Evolutionary conservation across 2,329 filamentous ascomycete species (phyloP), one percentile per base, ranked within the genome.

Genomic region (Colletotrichum australisinense): DNA sequence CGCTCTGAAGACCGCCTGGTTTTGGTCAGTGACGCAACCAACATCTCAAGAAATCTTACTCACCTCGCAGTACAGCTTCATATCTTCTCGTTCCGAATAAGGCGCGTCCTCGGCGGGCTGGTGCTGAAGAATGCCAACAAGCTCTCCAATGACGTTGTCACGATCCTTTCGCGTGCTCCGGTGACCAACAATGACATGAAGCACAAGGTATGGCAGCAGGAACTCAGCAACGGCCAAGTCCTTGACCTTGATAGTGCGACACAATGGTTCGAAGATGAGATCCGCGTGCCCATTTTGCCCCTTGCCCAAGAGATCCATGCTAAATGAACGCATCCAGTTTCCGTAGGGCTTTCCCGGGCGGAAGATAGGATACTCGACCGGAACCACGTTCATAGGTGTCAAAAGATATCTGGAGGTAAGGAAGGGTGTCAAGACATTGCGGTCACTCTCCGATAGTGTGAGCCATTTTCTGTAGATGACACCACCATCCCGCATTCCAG

Each of bases 161-260:
- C 90, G 89, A 76, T 95, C 90, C 67, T 88, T 78, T 30, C 92
- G 87, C 1, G 88, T 89, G 26, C 84, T 86, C 28, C 84, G 83
- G 12, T 94, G 91, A 28, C 93, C 93, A 12, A 97, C 87, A 24
- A 98, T 89, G 35, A 96, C 89, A 79, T 98, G 97, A 42, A 98
- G 83, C 4, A 94, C 92, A 19, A 95, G 88, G 80, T 97, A 98
- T 0, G 97, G 97, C 19, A 99, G 87, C 38, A 99, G 86, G 77
- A 98, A 98, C 56, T 93, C 93, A 0, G 95, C 91, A 38, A 98
- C 95, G 0, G 93, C 93, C 12, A 97, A 86, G 79, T 98, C 95
- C 79, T 97, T 95, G 38, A 94, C 93, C 72, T 93, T 91, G 73
- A 98, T 94, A 24, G 97, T 92, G 55, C 95, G 92, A 65, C 93